phyloP scores from a whole-genome alignment of 2,329 filamentous ascomycete species.

The Monilinia vaccinii-corymbosi region DNA sequence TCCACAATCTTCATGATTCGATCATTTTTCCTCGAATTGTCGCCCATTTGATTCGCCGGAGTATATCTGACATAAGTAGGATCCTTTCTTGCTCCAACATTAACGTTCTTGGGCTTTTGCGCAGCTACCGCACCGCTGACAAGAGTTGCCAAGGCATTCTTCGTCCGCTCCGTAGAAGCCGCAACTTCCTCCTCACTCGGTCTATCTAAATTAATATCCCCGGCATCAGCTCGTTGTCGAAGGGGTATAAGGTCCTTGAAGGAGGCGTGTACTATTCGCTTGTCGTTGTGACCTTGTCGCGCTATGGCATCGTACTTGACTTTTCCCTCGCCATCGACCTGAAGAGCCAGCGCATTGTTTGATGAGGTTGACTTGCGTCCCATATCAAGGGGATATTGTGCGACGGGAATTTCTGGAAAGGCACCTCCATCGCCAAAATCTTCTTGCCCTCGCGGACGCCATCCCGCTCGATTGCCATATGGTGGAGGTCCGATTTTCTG shows the following conservation, averaged over 20 bases:
- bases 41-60: slow-evolving; percentile 94
- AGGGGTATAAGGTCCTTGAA: slow-evolving; percentile 97
- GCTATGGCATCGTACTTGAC: slow-evolving; percentile 97
- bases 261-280: slow-evolving; percentile 80
- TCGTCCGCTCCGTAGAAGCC: slow-evolving; percentile 79
- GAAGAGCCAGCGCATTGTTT: slow-evolving; percentile 84
- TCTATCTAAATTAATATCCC: slow-evolving; percentile 78
- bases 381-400: slow-evolving; percentile 95
- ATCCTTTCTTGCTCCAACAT: slow-evolving; percentile 68
- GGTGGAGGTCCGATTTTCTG: slow-evolving; percentile 74
- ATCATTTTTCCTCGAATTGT: slow-evolving; percentile 75
- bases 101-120: slow-evolving; percentile 94
- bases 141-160: slow-evolving; percentile 71
- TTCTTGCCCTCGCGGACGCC: slow-evolving; percentile 79
- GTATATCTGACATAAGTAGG: slow-evolving; percentile 94
- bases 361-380: slow-evolving; percentile 62
- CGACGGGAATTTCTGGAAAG: slow-evolving; percentile 87
- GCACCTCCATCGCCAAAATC: slow-evolving; percentile 96
- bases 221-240: slow-evolving; percentile 83
- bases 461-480: slow-evolving; percentile 80
- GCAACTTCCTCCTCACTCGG: slow-evolving; percentile 78
- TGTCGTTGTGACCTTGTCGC: slow-evolving; percentile 74
- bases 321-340: slow-evolving; percentile 85
- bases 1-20: slow-evolving; percentile 98
- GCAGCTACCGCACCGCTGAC: slow-evolving; percentile 80